Evolutionary conservation across 371 early-diverging fungal species (phyloP), one percentile per base, ranked within the genome.

Genomic region (Mucor piriformis): DNA sequence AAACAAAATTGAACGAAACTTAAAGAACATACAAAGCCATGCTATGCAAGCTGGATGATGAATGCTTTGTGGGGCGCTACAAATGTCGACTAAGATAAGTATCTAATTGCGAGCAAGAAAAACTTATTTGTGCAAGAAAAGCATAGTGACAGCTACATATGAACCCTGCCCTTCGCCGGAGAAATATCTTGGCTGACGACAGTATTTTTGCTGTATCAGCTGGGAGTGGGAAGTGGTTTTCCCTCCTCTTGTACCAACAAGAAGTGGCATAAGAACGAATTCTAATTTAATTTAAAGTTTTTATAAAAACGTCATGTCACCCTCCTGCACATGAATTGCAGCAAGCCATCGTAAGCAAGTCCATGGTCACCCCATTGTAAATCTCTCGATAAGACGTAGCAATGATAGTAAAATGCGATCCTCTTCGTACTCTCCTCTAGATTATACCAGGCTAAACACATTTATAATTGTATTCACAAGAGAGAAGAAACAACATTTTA

Each of bases 111-210:
- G 50, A 49, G 49, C 37, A 18, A 46, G 20, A 49, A 48, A n/a
- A 49, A 49, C 25, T 57, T 49, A 50, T 48, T 59, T 33, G 52
- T 50, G 44, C 59, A 59, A 59, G 59, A 51, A 59, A 59, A 59
- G 32, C 52, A 59, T 51, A 44, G 40, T 59, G 51, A 51, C 32
- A 59, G 51, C 51, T 59, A 59, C 59, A 59, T 52, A 59, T 59
- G 59, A 57, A 52, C 59, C 59, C 59, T 59, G 59, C 59, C 58
- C 58, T 58, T 38, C 50, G 58, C 50, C 57, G 50, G 58, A 50
- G 58, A 58, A 58, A 58, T 23, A 50, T 58, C 50, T 50, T 42
- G 58, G 50, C 50, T 32, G 58, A 38, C 58, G 0, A 16, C 58
- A 58, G 58, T 50, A 40, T 58, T 50, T 50, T 40, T 58, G 50